A percentile compares a stretch with the other conserved stretches of the same genome.
These are phyloP conservation scores for Aphanoascus verrucosus DNA, from an alignment of 2,329 filamentous ascomycete species.

Conservation along the genomic window DNA sequence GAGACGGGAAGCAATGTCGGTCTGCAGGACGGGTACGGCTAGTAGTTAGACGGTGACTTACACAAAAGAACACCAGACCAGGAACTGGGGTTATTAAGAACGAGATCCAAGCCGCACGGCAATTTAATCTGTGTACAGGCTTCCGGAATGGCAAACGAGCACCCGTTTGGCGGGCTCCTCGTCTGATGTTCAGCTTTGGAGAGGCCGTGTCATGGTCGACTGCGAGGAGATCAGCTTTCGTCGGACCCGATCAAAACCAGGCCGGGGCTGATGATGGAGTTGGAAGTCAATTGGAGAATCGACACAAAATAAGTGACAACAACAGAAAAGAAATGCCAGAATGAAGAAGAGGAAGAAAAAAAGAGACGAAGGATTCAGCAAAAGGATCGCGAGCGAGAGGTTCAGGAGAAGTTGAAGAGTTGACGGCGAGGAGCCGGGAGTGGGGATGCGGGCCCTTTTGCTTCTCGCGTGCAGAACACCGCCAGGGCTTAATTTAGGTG, in stretches of 20 bases:
- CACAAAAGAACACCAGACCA: conserved; percentile 4
- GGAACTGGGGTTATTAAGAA: neutral
- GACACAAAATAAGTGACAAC: neutral
- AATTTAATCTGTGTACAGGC: neutral
- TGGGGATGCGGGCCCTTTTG: neutral
- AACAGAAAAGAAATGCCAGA: neutral
- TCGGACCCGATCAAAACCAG: too few relatives aligned
- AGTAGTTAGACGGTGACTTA: conserved; percentile 1
- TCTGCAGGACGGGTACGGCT: conserved; percentile 4
- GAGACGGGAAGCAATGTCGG: neutral
- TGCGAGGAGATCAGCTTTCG: neutral
- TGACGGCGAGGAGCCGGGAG: neutral
- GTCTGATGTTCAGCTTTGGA: neutral
- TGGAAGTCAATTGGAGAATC: neutral
- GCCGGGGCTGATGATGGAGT: neutral
- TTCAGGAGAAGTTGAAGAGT: neutral
- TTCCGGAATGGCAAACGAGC: neutral
- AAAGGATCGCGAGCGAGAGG: neutral
- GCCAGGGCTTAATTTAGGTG: neutral
- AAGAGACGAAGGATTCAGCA: neutral
- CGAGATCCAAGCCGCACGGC: neutral
- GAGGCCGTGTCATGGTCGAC: neutral
- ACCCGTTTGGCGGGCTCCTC: neutral
- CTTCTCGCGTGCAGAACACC: neutral
- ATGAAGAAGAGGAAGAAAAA: neutral